These are phyloP conservation scores for Botrytis squamosa DNA, from an alignment of 2,329 filamentous ascomycete genomes.

Conservation along the genomic window DNA sequence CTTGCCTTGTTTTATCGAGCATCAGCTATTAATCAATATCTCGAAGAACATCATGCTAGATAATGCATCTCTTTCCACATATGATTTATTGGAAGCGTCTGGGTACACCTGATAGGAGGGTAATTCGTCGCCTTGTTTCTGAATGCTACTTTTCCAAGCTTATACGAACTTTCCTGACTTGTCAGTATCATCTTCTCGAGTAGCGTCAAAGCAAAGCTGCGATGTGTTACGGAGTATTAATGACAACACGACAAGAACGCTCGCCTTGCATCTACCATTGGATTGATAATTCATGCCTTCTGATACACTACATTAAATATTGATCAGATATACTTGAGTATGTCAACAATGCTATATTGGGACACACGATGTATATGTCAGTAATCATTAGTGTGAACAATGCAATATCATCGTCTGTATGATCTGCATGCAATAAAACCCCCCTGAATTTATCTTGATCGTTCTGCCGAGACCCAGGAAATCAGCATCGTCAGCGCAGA, in stretches of 20 bases:
- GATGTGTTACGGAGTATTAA: not conserved
- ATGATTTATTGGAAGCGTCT: not conserved
- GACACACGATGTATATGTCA: not conserved
- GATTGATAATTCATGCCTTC: not conserved
- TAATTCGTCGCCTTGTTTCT: not conserved
- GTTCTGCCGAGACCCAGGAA: not conserved
- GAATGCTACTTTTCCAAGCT: not conserved
- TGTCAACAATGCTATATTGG: not conserved
- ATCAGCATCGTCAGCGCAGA: not conserved
- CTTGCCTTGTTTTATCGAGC: conserved; percentile 2
- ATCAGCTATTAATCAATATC: conserved; percentile 3
- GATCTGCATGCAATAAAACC: not conserved
- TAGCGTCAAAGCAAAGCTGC: not conserved
- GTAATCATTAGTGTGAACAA: not conserved
- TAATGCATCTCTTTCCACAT: conserved; percentile 10
- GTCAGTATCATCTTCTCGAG: not conserved
- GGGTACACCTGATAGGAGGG: not conserved
- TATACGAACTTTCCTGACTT: not conserved
- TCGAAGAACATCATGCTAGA: conserved; percentile 2
- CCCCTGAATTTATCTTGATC: not conserved
- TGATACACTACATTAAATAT: not conserved
- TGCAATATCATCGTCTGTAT: not conserved
- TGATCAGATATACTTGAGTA: not conserved
- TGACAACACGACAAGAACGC: not conserved
- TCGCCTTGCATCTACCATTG: not conserved